Evolutionary conservation across 768 basidiomycete species (phyloP).

Genomic region (Pholiota molesta): DNA sequence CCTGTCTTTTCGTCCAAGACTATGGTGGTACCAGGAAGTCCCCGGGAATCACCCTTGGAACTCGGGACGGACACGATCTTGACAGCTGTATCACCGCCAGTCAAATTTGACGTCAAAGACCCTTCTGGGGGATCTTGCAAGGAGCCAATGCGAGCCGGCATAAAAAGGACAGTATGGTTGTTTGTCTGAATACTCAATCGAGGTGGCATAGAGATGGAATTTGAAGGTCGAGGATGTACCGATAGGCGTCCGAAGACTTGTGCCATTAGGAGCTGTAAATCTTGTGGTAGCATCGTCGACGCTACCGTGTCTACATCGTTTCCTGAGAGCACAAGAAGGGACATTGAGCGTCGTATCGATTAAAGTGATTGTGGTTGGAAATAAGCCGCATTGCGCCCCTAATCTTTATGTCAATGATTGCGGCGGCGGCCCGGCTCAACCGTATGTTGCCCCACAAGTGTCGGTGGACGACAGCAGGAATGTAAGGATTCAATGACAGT

Average conservation of each 20-base stretch:
- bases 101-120: neutral
- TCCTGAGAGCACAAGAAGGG: conserved; percentile 64
- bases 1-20: conserved; percentile 76
- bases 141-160: conserved; percentile 70
- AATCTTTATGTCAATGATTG: too few species aligned
- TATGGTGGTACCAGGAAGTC: conserved; percentile 77
- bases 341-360: conserved; percentile 29
- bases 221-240: neutral
- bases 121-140: conserved; percentile 1
- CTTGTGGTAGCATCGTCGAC: conserved; percentile 43
- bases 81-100: conserved; percentile 55
- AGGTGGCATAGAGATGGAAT: neutral
- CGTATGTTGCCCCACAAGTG: too few species aligned
- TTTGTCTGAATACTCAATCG: conserved; percentile 43
- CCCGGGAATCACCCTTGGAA: conserved; percentile 40
- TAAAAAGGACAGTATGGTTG: conserved; percentile 71
- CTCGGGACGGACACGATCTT: conserved; percentile 84
- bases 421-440: too few species aligned
- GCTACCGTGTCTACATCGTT: conserved; percentile 57
- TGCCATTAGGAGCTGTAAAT: conserved; percentile 60
- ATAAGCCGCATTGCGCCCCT: neutral
- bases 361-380: neutral
- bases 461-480: too few species aligned
- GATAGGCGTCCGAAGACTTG: conserved; percentile 54
- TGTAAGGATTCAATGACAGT: too few species aligned